These are phyloP conservation scores for Golubevia pallescens DNA, from an alignment of 1,284 basidiomycete genomes.

Conservation along the genomic window DNA sequence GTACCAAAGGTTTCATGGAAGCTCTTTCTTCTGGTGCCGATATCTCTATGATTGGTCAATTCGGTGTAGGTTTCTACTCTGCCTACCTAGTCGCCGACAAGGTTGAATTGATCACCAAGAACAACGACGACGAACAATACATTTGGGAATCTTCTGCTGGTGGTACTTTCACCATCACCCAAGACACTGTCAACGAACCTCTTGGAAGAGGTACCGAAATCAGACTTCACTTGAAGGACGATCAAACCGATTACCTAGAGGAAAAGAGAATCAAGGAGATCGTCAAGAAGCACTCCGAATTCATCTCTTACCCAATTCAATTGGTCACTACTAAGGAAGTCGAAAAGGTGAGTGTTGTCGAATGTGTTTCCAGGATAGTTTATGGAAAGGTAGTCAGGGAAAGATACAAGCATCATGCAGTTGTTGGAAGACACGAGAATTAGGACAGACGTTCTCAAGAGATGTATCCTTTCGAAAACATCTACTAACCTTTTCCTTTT, in stretches of 20 bases:
- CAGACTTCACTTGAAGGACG: constrained; percentile 95
- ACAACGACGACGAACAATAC: constrained; percentile 99
- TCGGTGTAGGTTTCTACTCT: constrained; percentile 99
- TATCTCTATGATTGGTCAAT: constrained; percentile 80
- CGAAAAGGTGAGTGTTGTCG: too few relatives aligned
- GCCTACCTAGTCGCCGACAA: constrained; percentile 98
- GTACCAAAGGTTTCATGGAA: constrained; percentile 88
- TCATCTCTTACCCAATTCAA: constrained; percentile 99
- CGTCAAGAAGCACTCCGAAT: constrained; percentile 99
- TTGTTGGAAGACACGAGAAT: too few relatives aligned
- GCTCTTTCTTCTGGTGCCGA: constrained; percentile 95
- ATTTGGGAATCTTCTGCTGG: constrained; percentile 99
- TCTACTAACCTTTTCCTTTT: constrained; percentile 3
- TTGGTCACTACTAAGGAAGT: constrained; percentile 98
- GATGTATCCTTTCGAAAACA: constrained; percentile 66
- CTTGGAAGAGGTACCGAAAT: constrained; percentile 95
- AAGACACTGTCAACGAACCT: constrained; percentile 84
- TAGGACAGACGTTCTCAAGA: constrained; percentile 67
- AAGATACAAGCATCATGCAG: too few relatives aligned
- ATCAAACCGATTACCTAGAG: constrained; percentile 98
- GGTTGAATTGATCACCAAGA: constrained; percentile 98
- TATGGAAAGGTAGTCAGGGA: too few relatives aligned
- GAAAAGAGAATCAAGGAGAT: constrained; percentile 99
- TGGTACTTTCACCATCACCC: constrained; percentile 98
- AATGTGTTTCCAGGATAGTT: too few relatives aligned